Evolutionary conservation across 495 filamentous ascomycete species (phyloP), one percentile per base, ranked within the genome.

Genomic region (Penicillium odoratum): DNA sequence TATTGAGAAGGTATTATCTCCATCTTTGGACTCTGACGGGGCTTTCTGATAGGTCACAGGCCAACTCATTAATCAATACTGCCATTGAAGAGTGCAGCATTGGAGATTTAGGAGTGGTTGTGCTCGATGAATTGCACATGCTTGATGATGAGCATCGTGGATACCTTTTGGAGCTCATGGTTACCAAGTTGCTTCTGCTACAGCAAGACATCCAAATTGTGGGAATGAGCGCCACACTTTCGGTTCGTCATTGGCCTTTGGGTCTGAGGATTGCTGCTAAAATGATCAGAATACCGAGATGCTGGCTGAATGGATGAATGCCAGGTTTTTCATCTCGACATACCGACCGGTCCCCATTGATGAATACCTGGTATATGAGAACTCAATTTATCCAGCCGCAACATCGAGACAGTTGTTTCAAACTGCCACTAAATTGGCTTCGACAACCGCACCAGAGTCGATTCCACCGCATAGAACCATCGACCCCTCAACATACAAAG

Each of bases 61-160:
- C 90, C 53, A 94, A 93, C 60, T 79, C 84, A n/a, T 76, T 94
- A 55, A 78, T 93, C 44, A 94, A 94, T 53, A 69, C 79, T 26
- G 85, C 88, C 13, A 88, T 93, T 63, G 88, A 88, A 59, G 87
- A 92, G 55, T 85, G 83, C 64, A 83, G 77, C 13, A 83, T 92
- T 58, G 74, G 82, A 10, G 78, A 85, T 11, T 70, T 93, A 47
- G 84, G 81, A 28, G 74, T 85, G 21, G 85, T 92, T 30, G 88
- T 93, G 8, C 73, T 94, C 15, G 90, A 93, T 65, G 90, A 93
- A 65, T 70, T 92, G 4, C 90, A 94, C 60, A 92, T 94, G 88
- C 75, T 94, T 16, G 85, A 88, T 56, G 90, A 93, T 67, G 85
- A 88, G 36, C 81, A 84, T 62, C 84, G 90, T n/a, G 90, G 90